phyloP scores from a whole-genome alignment of 306 rosid genomes.

The Ammopiptanthus mongolicus region DNA sequence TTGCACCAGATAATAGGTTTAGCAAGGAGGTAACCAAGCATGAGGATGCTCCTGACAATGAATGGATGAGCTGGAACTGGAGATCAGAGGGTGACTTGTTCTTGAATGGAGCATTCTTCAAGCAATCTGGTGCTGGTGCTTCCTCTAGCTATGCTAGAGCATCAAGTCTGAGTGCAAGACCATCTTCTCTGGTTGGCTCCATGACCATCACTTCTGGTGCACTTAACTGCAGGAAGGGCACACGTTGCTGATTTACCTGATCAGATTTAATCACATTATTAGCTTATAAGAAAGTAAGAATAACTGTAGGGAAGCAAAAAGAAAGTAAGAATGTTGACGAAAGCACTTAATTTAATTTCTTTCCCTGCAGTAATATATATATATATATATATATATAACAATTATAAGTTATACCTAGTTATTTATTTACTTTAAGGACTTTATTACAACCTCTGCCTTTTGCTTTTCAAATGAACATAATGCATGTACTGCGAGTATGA shows the following conservation, averaged over 20 bases:
- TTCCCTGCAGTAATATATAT: not conserved
- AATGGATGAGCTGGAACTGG: conserved; percentile 84
- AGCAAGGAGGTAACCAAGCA: conserved; percentile 82
- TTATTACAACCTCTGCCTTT: conserved; percentile 19
- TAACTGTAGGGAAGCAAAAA: not conserved
- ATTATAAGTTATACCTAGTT: conserved; percentile 2
- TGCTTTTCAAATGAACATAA: not conserved
- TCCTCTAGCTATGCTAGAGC: conserved; percentile 66
- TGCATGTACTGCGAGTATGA: not conserved
- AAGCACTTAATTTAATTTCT: not conserved
- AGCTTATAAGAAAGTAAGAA: not conserved
- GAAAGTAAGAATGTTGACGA: not conserved
- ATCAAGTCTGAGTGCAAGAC: conserved; percentile 75
- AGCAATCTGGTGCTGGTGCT: conserved; percentile 63
- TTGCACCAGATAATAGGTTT: conserved; percentile 52
- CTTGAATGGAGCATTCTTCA: conserved; percentile 78
- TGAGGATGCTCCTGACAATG: conserved; percentile 57
- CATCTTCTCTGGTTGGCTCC: conserved; percentile 74
- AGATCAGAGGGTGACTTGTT: conserved; percentile 79
- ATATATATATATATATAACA: conserved; percentile 7
- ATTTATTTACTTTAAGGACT: not conserved
- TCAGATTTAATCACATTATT: not conserved
- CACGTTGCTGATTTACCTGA: conserved; percentile 60
- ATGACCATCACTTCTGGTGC: conserved; percentile 77
- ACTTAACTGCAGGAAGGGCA: conserved; percentile 62